Evolutionary conservation across 1,284 basidiomycete genomes (phyloP), one percentile per base, ranked within the genome.

Genomic region (Cutaneotrichosporon sp.): DNA sequence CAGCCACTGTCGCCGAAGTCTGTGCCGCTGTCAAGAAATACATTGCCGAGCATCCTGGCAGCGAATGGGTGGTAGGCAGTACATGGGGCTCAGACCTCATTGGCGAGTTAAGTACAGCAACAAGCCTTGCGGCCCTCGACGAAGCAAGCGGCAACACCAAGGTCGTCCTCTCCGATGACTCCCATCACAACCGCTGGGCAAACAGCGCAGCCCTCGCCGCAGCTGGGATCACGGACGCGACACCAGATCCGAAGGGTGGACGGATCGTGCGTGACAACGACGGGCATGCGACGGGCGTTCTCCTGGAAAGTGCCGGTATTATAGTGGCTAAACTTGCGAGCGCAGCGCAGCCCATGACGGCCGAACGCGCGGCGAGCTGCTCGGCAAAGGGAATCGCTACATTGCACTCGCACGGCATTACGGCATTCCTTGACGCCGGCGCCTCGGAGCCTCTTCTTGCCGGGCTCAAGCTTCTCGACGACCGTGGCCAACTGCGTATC

Each of bases 391-490:
- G 37, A 4, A 42, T 49, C 39, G 14, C 33, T 4, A 42, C 33
- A 14, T 42, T 49, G 48, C 48, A 49, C 48, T 5, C 33, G 4
- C 13, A 42, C 14, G 48, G 48, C 9, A 39, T 49, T 15, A 49
- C 48, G 14, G 48, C 30, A 4, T 49, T 49, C 40, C 48, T 49
- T 4, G 48, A 49, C 34, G 48, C 48, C 5, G 48, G 33, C 4
- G 39, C 38, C 4, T 34, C 39, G 8, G 39, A 34, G 7, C 26
- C 38, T 15, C 41, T 33, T 4, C 40, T 49, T 4, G 33, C 33
- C 34, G 48, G 48, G 18, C 48, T 49, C 20, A 49, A 49, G 48
- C 39, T 30, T 15, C 48, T 49, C 21, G 48, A 49, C 30, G 48
- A 42, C 33, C 21, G 14, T 8, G 48, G 48, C 8, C 15, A 21